These are phyloP conservation scores for Talaromyces borbonicus DNA, from an alignment of 495 filamentous ascomycete genomes.

Conservation along the genomic window DNA sequence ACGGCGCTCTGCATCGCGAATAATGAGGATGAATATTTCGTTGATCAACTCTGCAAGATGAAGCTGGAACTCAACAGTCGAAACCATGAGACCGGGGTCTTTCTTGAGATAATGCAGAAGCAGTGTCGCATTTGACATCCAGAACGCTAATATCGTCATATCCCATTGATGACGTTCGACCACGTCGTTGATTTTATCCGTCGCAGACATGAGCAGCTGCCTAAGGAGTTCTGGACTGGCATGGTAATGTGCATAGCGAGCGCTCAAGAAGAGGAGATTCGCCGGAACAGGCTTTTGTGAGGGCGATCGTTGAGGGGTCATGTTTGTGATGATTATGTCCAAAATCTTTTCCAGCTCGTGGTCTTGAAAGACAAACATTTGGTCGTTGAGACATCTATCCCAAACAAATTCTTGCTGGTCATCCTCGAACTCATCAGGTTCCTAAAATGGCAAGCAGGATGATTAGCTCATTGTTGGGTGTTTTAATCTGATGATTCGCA, in stretches of 20 bases:
- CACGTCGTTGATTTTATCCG: slow-evolving; percentile 93
- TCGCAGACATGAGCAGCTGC: slow-evolving; percentile 71
- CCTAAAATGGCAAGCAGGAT: slow-evolving; percentile 39
- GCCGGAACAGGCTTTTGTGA: slow-evolving; percentile 96
- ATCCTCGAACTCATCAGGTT: slow-evolving; percentile 69
- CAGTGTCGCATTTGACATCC: slow-evolving; percentile 95
- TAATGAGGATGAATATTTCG: slow-evolving; percentile 98
- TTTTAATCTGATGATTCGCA: slow-evolving; percentile 9
- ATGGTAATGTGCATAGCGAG: slow-evolving; percentile 95
- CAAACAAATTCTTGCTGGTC: slow-evolving; percentile 96
- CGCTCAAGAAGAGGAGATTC: slow-evolving; percentile 92
- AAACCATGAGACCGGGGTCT: slow-evolving; percentile 68
- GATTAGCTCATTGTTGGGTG: slow-evolving; percentile 6
- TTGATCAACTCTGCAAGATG: slow-evolving; percentile 94
- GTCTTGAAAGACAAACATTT: slow-evolving; percentile 99
- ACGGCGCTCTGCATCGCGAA: slow-evolving; percentile 90
- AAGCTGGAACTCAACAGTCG: slow-evolving; percentile 82
- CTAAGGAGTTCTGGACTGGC: slow-evolving; percentile 75
- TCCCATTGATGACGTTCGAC: slow-evolving; percentile 96
- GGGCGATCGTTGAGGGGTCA: slow-evolving; percentile 91
- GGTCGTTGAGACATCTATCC: slow-evolving; percentile 89
- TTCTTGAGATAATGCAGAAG: slow-evolving; percentile 96
- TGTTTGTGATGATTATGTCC: slow-evolving; percentile 93
- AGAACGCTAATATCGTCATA: slow-evolving; percentile 98
- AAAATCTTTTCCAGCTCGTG: slow-evolving; percentile 80